Percentiles rank a stretch among this genome's conserved stretches.
phyloP scores from a whole-genome alignment of 805 yeast species.

The Candida easanensis region DNA sequence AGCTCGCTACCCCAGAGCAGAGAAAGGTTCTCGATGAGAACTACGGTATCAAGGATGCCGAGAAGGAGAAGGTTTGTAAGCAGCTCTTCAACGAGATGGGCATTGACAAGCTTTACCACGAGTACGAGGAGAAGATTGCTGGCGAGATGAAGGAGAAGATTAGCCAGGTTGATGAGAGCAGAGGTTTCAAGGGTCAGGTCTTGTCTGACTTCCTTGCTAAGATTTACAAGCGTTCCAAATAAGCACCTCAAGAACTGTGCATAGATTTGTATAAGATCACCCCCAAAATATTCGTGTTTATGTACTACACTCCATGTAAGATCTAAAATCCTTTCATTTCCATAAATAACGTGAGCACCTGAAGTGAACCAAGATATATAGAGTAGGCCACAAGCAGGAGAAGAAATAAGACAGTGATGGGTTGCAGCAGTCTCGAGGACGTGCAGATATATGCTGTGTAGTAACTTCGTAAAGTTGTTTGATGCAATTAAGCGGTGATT shows the following conservation, averaged over 20 bases:
- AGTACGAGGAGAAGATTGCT: conserved; percentile 81
- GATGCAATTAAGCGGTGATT: conserved; percentile 3
- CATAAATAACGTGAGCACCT: conserved; percentile 12
- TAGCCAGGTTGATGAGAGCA: conserved; percentile 74
- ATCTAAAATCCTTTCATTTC: conserved; percentile 3
- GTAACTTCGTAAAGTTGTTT: not conserved
- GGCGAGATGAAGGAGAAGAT: conserved; percentile 62
- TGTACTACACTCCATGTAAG: not conserved
- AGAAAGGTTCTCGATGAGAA: conserved; percentile 78
- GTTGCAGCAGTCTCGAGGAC: not conserved
- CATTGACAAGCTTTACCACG: conserved; percentile 65
- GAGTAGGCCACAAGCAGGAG: conserved; percentile 1
- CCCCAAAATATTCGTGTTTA: not conserved
- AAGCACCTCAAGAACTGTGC: conserved; percentile 18
- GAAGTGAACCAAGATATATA: conserved; percentile 1
- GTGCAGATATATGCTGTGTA: not conserved
- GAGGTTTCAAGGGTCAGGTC: conserved; percentile 92
- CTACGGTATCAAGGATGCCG: conserved; percentile 82
- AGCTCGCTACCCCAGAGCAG: conserved; percentile 75
- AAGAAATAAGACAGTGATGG: not conserved
- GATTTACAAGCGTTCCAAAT: conserved; percentile 92
- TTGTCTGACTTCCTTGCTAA: conserved; percentile 80
- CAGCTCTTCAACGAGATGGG: conserved; percentile 70
- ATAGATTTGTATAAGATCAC: not conserved
- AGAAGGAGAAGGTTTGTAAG: conserved; percentile 66